phyloP scores from a whole-genome alignment of 2,329 filamentous ascomycete species.

The Fusarium camptoceras region DNA sequence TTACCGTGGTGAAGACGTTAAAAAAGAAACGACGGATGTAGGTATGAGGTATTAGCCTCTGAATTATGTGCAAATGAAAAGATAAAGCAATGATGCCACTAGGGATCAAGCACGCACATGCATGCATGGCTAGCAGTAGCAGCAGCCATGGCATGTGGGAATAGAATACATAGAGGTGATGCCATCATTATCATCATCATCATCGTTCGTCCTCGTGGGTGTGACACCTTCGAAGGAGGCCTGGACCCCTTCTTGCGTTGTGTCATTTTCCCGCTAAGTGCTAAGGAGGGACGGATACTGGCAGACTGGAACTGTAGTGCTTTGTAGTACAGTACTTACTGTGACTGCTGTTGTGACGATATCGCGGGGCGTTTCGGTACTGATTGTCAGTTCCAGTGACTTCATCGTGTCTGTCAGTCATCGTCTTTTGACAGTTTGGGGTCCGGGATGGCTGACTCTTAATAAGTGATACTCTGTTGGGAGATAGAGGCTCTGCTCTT shows the following conservation, averaged over 20 bases:
- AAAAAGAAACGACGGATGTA: constrained; percentile 17
- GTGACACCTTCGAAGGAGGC: constrained; percentile 14
- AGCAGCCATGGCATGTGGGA: constrained; percentile 17
- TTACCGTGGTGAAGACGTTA: background rate
- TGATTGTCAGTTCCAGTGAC: constrained; percentile 29
- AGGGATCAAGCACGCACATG: constrained; percentile 17
- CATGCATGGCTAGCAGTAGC: constrained; percentile 19
- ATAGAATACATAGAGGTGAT: constrained; percentile 18
- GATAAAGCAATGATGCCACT: constrained; percentile 36
- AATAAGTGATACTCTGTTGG: constrained; percentile 2
- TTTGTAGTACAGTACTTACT: constrained; percentile 8
- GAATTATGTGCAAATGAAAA: constrained; percentile 9
- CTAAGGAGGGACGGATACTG: constrained; percentile 2
- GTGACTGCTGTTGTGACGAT: constrained; percentile 18
- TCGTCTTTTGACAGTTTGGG: background rate
- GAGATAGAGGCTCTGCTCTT: constrained; percentile 12
- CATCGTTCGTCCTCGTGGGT: constrained; percentile 15
- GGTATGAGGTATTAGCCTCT: constrained; percentile 23
- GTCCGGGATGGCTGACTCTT: background rate
- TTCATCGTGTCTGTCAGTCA: constrained; percentile 25
- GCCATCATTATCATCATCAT: constrained; percentile 34
- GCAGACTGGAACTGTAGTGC: constrained; percentile 16
- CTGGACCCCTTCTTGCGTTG: constrained; percentile 17
- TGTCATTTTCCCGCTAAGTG: background rate
- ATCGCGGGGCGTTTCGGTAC: constrained; percentile 24